These are phyloP conservation scores for Bertia moriformis DNA, from an alignment of 2,329 filamentous ascomycete genomes.

Conservation along the genomic window DNA sequence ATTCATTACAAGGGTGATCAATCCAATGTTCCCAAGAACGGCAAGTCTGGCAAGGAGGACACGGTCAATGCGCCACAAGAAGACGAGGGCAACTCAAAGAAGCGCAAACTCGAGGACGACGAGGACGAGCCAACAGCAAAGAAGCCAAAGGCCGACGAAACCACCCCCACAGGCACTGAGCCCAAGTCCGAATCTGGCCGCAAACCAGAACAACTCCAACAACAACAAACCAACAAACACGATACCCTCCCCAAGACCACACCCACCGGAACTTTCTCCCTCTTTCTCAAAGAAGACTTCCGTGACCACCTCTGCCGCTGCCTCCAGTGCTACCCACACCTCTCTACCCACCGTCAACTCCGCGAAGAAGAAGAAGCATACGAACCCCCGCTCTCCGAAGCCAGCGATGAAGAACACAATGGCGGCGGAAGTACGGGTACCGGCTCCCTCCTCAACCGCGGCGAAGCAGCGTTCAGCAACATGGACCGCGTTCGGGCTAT, in stretches of 20 bases:
- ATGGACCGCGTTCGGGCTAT: constrained; percentile 56
- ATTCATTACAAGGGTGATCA: constrained; percentile 20
- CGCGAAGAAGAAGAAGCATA: constrained; percentile 54
- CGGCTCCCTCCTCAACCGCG: constrained; percentile 44
- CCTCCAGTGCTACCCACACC: constrained; percentile 37
- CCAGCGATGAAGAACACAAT: constrained; percentile 22
- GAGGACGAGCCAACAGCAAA: constrained; percentile 1
- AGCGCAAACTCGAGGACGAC: constrained; percentile 21
- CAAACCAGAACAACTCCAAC: constrained; percentile 7
- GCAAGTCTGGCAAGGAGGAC: neutral
- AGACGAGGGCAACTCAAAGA: constrained; percentile 12
- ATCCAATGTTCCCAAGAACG: neutral
- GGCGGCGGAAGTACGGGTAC: constrained; percentile 24
- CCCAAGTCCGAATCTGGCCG: neutral
- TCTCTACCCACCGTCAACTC: constrained; percentile 37
- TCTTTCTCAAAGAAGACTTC: constrained; percentile 45
- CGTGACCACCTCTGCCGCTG: constrained; percentile 46
- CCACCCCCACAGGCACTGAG: neutral
- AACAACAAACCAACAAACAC: constrained; percentile 23
- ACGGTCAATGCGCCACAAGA: neutral
- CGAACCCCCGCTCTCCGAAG: constrained; percentile 45
- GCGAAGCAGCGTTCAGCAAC: constrained; percentile 49
- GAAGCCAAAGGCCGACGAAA: constrained; percentile 10
- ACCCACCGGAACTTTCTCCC: constrained; percentile 29
- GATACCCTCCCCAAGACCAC: constrained; percentile 20